Evolutionary conservation across 1,284 basidiomycete species (phyloP), one percentile per base, ranked within the genome.

Genomic region (Trametes polyzona): DNA sequence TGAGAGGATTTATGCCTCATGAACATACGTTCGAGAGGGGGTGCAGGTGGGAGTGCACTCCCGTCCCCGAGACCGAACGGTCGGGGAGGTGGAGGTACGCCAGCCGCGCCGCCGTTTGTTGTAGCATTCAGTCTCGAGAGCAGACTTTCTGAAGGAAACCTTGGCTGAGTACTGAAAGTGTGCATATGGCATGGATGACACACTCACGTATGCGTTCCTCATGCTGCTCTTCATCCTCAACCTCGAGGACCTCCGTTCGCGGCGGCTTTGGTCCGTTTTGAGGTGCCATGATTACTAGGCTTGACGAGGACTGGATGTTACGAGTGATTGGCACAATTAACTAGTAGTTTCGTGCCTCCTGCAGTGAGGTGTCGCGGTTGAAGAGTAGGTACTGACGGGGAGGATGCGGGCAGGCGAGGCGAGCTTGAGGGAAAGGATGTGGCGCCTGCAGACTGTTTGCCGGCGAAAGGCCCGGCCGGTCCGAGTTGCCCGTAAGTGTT

Each of bases 21-120:
- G 23, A 52, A 67, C 79, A 48, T 59, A 81, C 73, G 59, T 43
- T 73, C 71, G 11, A 57, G 46, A 2, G 71, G 69, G 11, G 73
- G 71, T 6, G 59, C 66, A 2, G 68, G 49, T 29, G 65, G 44
- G 48, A 68, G 71, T 1, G 71, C 69, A 50, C 30, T 62, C 50
- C 69, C 57, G 55, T 70, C 69, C 23, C 70, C 69, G 41, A 71
- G 67, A 48, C 69, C 67, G 57, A 71, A 70, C 1, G 52, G 46
- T 11, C 46, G 37, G 8, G 30, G 19, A n/a, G 36, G 32, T 17
- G 16, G 51, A 4, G 33, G 30, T 23, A 7, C 21, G 8, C 6
- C 41, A 23, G 16, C 51, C n/a, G n/a, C 52, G 16, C 12, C 47
- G 16, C 62, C 40, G 11, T 47, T 29, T 4, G 57, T 47, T 2